These are phyloP conservation scores for Lignosus rhinocerotis DNA, from an alignment of 1,284 basidiomycete genomes.

Conservation along the genomic window DNA sequence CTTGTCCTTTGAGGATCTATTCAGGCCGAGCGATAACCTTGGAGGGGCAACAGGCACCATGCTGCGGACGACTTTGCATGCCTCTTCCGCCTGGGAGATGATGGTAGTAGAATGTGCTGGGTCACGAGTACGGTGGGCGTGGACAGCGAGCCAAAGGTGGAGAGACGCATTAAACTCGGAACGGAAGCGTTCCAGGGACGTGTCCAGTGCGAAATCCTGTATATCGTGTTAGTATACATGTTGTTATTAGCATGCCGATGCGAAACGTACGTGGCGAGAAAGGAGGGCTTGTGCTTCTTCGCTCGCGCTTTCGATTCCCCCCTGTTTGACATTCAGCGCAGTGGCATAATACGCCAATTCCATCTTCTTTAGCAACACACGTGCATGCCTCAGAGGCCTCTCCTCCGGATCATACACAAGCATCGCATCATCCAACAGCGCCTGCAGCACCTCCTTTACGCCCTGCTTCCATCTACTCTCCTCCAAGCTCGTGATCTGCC, in stretches of 20 bases:
- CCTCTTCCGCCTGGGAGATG: constrained; percentile 49
- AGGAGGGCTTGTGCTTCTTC: constrained; percentile 46
- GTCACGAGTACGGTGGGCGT: constrained; percentile 55
- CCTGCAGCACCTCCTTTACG: constrained; percentile 39
- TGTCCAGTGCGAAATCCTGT: constrained; percentile 46
- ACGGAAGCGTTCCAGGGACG: constrained; percentile 38
- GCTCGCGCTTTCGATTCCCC: constrained; percentile 30
- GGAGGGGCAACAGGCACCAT: constrained; percentile 31
- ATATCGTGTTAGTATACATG: background rate
- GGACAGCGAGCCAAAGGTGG: constrained; percentile 67
- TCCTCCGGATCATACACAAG: constrained; percentile 45
- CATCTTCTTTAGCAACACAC: constrained; percentile 51
- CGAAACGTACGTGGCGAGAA: constrained; percentile 39
- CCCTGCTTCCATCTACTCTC: constrained; percentile 56
- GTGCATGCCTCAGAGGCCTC: constrained; percentile 56
- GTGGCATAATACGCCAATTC: constrained; percentile 49
- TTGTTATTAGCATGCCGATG: background rate
- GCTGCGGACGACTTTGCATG: constrained; percentile 46
- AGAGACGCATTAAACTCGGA: constrained; percentile 50
- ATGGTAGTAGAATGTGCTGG: constrained; percentile 42
- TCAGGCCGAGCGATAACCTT: constrained; percentile 12
- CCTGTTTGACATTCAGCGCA: constrained; percentile 27
- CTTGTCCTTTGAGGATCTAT: constrained; percentile 1
- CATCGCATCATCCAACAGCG: constrained; percentile 50
- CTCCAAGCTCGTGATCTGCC: constrained; percentile 58